Percentiles rank a stretch among this genome's conserved stretches.
These are phyloP conservation scores for Mediolabrus comicus DNA, from an alignment of 108 stramenopile species.

Conservation along the genomic window DNA sequence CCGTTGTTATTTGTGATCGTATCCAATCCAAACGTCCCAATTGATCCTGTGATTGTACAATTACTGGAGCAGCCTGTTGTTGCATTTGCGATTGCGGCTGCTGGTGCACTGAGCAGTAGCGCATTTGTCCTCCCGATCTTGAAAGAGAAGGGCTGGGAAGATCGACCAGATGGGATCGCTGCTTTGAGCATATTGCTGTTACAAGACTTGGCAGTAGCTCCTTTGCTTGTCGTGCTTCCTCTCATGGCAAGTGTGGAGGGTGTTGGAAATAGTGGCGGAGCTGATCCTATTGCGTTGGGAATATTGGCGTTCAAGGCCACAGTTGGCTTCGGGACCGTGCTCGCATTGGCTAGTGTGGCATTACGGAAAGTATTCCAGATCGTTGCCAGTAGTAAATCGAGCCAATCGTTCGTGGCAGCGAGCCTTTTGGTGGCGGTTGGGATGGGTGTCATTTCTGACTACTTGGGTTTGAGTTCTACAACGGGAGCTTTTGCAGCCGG, in stretches of 20 bases:
- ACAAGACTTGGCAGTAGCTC: conserved; percentile 79
- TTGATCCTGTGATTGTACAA: conserved; percentile 63
- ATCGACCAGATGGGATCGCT: conserved; percentile 60
- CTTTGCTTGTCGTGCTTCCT: conserved; percentile 67
- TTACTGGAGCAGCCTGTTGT: conserved; percentile 58
- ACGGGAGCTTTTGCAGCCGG: conserved; percentile 86
- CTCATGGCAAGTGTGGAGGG: conserved; percentile 53
- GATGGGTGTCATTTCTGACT: conserved; percentile 68
- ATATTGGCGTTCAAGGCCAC: conserved; percentile 69
- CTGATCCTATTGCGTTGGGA: conserved; percentile 46
- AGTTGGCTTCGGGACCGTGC: conserved; percentile 67
- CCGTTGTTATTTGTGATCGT: conserved; percentile 54
- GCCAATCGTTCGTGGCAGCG: conserved; percentile 76
- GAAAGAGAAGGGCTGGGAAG: conserved; percentile 70
- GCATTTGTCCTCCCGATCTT: conserved; percentile 70
- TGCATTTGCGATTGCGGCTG: conserved; percentile 70
- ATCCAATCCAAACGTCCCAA: conserved; percentile 49
- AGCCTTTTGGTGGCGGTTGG: conserved; percentile 72
- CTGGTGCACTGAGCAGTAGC: conserved; percentile 62
- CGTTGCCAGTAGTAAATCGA: conserved; percentile 65
- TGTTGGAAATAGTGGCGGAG: conserved; percentile 38
- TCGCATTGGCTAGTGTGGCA: conserved; percentile 49
- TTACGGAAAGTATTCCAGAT: conserved; percentile 66
- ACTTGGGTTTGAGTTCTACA: conserved; percentile 57
- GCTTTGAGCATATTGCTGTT: conserved; percentile 63